Conservation (phyloP, 176 grass and related monocot genomes). For the Pontederia crassipes region DNA sequence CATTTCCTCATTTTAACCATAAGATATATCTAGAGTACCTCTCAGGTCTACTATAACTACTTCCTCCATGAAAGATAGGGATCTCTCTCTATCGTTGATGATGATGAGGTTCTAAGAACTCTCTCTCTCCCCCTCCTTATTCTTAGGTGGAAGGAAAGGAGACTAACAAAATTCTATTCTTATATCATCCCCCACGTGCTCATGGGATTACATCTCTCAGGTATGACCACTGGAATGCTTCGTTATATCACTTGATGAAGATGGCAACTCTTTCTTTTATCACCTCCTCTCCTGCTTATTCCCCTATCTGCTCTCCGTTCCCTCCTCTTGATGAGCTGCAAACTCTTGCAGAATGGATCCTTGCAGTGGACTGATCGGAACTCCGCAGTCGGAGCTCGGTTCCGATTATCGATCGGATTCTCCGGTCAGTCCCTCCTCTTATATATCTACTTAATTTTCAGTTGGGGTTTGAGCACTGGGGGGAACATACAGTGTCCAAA, state of each 20-base stretch:
- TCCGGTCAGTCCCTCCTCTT: not conserved
- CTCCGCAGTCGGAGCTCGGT: not conserved
- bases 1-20: not conserved
- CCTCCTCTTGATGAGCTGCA: not conserved
- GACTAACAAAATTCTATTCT: not conserved
- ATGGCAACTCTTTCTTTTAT: constrained; percentile 48
- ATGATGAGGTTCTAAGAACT: not conserved
- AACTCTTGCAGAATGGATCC: not conserved
- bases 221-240: constrained; percentile 31
- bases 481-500: too few relatives aligned
- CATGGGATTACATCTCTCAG: constrained; percentile 9
- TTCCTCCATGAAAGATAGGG: constrained; percentile 6
- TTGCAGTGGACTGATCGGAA: not conserved
- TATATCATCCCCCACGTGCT: constrained; percentile 18
- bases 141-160: not conserved
- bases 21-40: not conserved
- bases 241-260: constrained; percentile 97
- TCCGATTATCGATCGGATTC: not conserved
- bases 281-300: constrained; percentile 14
- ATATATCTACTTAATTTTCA: not conserved
- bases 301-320: not conserved
- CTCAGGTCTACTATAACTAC: constrained; percentile 19
- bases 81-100: not conserved
- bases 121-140: not conserved
- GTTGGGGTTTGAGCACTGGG: not conserved